Evolutionary conservation across 306 rosid species (phyloP).

Genomic region (Glycine tomentella): DNA sequence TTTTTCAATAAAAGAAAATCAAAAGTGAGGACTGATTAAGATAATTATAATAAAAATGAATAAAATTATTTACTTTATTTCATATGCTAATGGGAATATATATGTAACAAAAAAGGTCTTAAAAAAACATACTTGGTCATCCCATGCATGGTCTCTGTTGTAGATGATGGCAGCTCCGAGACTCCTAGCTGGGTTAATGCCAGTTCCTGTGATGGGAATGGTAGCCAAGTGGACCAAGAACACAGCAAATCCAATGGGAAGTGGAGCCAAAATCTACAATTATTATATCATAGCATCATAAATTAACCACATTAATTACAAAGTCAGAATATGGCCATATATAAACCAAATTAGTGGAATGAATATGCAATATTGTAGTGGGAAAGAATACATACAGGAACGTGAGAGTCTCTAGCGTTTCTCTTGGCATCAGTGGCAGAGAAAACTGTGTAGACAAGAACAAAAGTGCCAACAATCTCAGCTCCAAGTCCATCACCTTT

Average conservation of each 20-base stretch:
- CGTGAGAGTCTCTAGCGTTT: constrained; percentile 90
- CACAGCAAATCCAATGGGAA: constrained; percentile 94
- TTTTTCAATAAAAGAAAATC: no score
- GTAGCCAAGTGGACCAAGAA: constrained; percentile 96
- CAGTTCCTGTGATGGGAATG: constrained; percentile 91
- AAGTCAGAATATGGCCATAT: neutral
- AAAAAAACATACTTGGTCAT: constrained; percentile 62
- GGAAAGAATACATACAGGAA: constrained; percentile 64
- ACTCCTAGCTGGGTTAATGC: constrained; percentile 95
- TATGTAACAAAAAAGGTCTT: neutral
- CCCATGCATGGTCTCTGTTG: constrained; percentile 81
- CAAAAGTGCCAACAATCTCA: constrained; percentile 85
- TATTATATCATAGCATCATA: neutral
- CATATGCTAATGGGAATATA: no score
- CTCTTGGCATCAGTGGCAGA: constrained; percentile 97
- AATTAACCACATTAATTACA: neutral
- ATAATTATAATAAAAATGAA: no score
- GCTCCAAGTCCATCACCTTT: constrained; percentile 92
- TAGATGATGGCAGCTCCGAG: constrained; percentile 91
- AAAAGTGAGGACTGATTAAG: no score
- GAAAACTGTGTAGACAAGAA: constrained; percentile 93
- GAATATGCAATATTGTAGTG: neutral
- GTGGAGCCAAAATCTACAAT: constrained; percentile 85
- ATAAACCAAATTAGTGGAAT: neutral
- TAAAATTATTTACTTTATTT: no score